Conservation (phyloP, 345 rosid species). For the Gossypium raimondii region DNA sequence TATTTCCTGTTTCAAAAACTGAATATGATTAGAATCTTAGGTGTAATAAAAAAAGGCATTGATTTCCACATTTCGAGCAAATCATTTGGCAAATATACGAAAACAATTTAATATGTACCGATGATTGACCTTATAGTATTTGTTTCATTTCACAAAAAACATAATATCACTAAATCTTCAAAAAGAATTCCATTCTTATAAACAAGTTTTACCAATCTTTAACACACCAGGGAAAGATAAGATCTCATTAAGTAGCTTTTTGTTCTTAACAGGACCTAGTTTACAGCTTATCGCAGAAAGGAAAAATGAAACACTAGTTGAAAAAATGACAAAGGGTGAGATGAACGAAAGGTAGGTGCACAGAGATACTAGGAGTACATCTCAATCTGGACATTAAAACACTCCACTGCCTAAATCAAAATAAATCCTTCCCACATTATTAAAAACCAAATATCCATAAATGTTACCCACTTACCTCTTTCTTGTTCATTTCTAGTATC, state of each 20-base stretch:
- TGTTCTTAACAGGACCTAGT: background rate
- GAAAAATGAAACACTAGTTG: background rate
- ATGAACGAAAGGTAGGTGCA: background rate
- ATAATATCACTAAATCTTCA: background rate
- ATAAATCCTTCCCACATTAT: conserved; percentile 3
- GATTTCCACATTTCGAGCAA: background rate
- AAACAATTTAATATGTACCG: background rate
- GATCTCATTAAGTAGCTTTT: background rate
- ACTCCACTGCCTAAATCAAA: conserved; percentile 11
- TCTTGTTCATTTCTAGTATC: conserved; percentile 79
- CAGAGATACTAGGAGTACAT: background rate
- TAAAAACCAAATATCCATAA: background rate
- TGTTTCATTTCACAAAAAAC: background rate
- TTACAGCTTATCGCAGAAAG: background rate
- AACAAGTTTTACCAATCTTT: background rate
- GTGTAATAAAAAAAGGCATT: background rate
- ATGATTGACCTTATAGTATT: background rate
- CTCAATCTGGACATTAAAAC: background rate
- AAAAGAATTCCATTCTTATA: background rate
- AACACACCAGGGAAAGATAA: background rate
- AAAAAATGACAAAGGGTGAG: background rate
- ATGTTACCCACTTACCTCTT: conserved; percentile 45
- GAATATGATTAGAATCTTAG: conserved; percentile 20
- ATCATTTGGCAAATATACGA: background rate
- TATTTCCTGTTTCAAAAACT: conserved; percentile 54